Evolutionary conservation across 176 grass and related monocot species (phyloP).

Genomic region (Microstegium vimineum): DNA sequence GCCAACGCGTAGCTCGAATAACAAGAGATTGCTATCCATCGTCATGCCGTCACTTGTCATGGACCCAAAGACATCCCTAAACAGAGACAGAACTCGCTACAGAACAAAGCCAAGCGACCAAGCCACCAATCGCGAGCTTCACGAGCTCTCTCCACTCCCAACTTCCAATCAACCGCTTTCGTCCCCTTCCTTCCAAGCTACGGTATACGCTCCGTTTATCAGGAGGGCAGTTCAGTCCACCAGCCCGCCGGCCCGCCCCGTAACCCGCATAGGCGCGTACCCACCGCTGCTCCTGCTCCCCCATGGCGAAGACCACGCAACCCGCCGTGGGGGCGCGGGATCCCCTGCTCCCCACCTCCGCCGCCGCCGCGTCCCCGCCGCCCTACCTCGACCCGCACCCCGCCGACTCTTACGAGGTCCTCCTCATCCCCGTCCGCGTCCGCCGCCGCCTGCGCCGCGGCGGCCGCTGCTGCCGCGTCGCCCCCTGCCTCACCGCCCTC

Average conservation of each 20-base stretch:
- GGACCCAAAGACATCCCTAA: not conserved
- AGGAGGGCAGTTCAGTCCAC: not conserved
- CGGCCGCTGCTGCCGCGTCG: slow-evolving; percentile 32
- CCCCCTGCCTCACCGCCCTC: slow-evolving; percentile 19
- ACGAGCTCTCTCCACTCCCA: not conserved
- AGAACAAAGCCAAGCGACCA: not conserved
- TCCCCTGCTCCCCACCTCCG: slow-evolving; percentile 41
- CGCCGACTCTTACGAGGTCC: slow-evolving; percentile 7
- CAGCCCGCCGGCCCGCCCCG: not conserved
- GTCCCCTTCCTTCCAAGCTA: slow-evolving; percentile 30
- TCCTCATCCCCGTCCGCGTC: slow-evolving; percentile 49
- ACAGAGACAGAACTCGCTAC: not conserved
- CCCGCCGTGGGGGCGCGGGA: slow-evolving; percentile 22
- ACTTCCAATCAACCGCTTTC: slow-evolving; percentile 21
- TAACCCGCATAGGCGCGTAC: not conserved
- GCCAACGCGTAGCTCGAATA: not conserved
- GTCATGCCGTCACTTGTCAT: not conserved
- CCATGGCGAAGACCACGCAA: slow-evolving; percentile 45
- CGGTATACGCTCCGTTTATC: not conserved
- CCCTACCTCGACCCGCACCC: slow-evolving; percentile 7
- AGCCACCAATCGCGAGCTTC: not conserved
- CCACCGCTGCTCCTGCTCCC: not conserved
- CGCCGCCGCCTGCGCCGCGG: slow-evolving; percentile 34
- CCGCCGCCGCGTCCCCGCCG: slow-evolving; percentile 18
- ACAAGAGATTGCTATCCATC: not conserved